A percentile compares a stretch with the other conserved stretches of the same genome.
These are phyloP conservation scores for Perkinsus olseni DNA, from an alignment of 169 alveolate genomes.

Conservation along the genomic window DNA sequence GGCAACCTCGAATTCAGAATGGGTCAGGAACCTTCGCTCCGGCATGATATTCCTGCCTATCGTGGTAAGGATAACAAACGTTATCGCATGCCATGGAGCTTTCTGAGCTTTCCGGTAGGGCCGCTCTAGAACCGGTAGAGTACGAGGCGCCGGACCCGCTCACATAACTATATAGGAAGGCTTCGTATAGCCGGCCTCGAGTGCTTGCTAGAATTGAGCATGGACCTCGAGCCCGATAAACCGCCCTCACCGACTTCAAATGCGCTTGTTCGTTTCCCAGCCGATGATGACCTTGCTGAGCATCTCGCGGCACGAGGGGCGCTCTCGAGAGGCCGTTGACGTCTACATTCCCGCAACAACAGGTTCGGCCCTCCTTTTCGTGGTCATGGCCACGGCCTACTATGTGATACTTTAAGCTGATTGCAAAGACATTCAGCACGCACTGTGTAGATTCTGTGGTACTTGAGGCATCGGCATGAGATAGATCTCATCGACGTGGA, in stretches of 20 bases:
- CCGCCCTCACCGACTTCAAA: too few species aligned
- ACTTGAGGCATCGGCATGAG: neutral
- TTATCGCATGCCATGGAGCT: too few species aligned
- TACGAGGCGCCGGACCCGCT: too few species aligned
- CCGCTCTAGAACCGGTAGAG: too few species aligned
- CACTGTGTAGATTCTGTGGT: neutral
- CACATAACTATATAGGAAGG: too few species aligned
- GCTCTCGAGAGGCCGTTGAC: neutral
- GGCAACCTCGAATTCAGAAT: neutral
- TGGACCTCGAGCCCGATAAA: too few species aligned
- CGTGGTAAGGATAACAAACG: neutral
- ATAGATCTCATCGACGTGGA: neutral
- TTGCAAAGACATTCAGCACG: neutral
- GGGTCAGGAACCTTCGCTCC: neutral
- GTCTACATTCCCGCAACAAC: neutral
- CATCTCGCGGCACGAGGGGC: neutral
- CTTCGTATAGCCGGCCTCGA: too few species aligned
- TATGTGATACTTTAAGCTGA: neutral
- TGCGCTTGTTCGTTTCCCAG: neutral
- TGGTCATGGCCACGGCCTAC: neutral
- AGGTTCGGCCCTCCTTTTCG: neutral
- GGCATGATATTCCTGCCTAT: neutral
- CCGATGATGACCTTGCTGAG: neutral
- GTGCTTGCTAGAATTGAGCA: too few species aligned
- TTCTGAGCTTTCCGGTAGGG: too few species aligned